Evolutionary conservation across 306 rosid genomes (phyloP).

Genomic region (Purshia tridentata): DNA sequence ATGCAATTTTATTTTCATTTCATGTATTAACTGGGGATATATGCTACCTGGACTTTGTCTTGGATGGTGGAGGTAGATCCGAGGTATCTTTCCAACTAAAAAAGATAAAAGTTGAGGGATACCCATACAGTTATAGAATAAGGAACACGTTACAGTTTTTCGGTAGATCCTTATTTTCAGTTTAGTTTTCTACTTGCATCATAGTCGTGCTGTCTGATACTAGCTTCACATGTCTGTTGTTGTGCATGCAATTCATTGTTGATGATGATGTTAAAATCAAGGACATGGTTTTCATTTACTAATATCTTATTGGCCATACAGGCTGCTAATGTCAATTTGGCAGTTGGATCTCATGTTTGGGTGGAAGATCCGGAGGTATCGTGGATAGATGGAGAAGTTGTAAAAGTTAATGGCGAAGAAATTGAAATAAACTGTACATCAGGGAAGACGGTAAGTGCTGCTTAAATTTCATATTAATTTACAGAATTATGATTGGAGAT

Average conservation of each 20-base stretch:
- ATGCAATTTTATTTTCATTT: background rate
- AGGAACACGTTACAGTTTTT: background rate
- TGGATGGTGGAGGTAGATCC: background rate
- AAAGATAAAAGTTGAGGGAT: background rate
- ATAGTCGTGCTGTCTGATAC: background rate
- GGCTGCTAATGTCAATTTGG: slow-evolving; percentile 52
- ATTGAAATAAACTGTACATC: slow-evolving; percentile 47
- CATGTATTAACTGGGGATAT: background rate
- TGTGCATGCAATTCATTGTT: background rate
- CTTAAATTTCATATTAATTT: slow-evolving; percentile 3
- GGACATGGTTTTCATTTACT: slow-evolving; percentile 10
- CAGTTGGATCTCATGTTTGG: slow-evolving; percentile 72
- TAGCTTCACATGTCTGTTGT: background rate
- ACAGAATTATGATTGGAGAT: background rate
- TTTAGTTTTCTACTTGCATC: background rate
- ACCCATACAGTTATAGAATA: background rate
- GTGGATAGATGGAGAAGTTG: slow-evolving; percentile 82
- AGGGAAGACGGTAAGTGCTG: slow-evolving; percentile 58
- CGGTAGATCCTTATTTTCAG: background rate
- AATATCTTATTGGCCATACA: slow-evolving; percentile 41
- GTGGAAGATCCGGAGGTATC: slow-evolving; percentile 72
- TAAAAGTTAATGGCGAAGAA: slow-evolving; percentile 45
- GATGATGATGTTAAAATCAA: slow-evolving; percentile 11
- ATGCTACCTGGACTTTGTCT: background rate
- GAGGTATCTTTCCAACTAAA: background rate